These are phyloP conservation scores for Intubia oerlemansii DNA, from an alignment of 2,329 filamentous ascomycete genomes.

Conservation along the genomic window DNA sequence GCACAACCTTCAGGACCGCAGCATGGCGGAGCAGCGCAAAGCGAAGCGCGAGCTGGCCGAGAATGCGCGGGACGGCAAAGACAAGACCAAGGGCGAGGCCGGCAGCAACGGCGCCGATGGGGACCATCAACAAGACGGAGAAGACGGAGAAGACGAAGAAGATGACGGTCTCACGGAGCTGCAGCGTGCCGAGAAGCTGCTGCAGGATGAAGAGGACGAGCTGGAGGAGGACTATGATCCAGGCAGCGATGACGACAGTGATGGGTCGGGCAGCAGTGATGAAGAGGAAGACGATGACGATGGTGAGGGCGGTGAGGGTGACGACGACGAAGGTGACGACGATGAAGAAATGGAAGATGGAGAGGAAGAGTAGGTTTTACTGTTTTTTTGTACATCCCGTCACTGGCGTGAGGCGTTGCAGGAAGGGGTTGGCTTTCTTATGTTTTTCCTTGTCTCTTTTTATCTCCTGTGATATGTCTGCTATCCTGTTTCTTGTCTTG, in stretches of 20 bases:
- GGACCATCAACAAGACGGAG: no score
- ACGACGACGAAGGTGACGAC: neutral
- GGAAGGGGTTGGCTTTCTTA: no score
- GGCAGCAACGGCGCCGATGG: constrained; percentile 16
- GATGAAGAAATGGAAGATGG: neutral
- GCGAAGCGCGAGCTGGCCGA: constrained; percentile 41
- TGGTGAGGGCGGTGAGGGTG: constrained; percentile 8
- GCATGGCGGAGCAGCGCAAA: constrained; percentile 46
- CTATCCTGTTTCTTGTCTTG: neutral
- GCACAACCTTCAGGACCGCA: constrained; percentile 41
- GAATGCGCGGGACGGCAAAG: constrained; percentile 24
- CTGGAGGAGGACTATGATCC: constrained; percentile 47
- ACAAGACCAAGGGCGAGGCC: constrained; percentile 19
- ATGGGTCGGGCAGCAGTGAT: constrained; percentile 27
- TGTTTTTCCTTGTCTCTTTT: neutral
- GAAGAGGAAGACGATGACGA: constrained; percentile 32
- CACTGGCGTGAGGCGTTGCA: no score
- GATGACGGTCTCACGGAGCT: constrained; percentile 24
- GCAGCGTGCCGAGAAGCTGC: constrained; percentile 25
- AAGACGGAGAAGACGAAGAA: constrained; percentile 8
- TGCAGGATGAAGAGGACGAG: constrained; percentile 40
- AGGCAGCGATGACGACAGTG: constrained; percentile 36
- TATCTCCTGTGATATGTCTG: no score
- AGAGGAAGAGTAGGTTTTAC: neutral
- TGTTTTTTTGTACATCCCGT: no score